A percentile compares a stretch with the other conserved stretches of the same genome.
phyloP scores from a whole-genome alignment of 208 protist species.

The Leishmania mexicana region DNA sequence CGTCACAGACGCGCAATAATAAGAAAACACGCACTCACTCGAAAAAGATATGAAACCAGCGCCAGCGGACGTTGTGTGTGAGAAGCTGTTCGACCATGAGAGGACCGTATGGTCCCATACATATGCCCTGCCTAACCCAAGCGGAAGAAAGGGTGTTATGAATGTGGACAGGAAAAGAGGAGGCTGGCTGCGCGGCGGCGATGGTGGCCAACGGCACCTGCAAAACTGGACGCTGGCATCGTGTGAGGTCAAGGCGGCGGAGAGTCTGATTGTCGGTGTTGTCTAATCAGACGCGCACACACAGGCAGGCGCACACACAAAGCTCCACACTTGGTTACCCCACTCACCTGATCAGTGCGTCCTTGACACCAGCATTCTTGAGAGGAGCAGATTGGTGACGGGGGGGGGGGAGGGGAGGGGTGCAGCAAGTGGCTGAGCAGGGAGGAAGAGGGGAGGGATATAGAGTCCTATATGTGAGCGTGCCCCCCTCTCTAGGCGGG shows the following conservation, averaged over 20 bases:
- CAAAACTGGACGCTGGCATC: neutral
- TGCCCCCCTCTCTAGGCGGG: neutral
- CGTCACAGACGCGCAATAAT: neutral
- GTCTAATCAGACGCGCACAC: neutral
- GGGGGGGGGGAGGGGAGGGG: too few species aligned
- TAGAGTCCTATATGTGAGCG: too few species aligned
- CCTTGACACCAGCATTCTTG: neutral
- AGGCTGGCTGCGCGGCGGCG: neutral
- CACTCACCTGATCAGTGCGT: neutral
- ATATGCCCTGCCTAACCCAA: too few species aligned
- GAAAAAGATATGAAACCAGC: neutral
- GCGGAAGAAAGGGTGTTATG: neutral
- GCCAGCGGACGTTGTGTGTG: neutral
- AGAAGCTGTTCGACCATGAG: neutral
- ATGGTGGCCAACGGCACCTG: neutral
- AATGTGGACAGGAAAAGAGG: neutral
- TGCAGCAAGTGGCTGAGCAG: neutral
- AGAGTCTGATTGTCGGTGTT: neutral
- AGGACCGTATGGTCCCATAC: neutral
- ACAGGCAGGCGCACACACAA: neutral
- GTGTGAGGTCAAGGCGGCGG: neutral
- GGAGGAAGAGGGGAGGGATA: neutral
- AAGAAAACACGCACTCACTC: constrained; percentile 1
- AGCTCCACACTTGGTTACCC: neutral
- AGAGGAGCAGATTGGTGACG: neutral